Conservation (phyloP, 1,284 basidiomycete species). For the Fomes fomentarius region DNA sequence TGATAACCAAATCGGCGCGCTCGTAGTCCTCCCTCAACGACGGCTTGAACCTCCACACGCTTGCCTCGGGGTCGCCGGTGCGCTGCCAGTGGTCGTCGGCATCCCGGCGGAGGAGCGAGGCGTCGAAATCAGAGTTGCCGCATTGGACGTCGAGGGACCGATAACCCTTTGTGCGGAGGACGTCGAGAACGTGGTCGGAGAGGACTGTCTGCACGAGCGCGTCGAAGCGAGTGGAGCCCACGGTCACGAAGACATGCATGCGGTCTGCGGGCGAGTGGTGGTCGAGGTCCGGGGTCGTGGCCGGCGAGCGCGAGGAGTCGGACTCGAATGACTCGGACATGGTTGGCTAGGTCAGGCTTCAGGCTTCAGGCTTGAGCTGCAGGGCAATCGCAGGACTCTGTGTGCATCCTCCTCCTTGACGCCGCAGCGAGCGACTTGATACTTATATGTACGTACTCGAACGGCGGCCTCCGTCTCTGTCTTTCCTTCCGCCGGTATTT, state of each 20-base stretch:
- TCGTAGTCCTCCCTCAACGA: constrained; percentile 69
- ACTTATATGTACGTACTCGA: no score
- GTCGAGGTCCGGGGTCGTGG: constrained; percentile 13
- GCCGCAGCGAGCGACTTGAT: background rate
- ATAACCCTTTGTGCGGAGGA: constrained; percentile 60
- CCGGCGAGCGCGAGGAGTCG: no score
- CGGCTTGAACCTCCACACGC: constrained; percentile 74
- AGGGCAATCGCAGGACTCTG: no score
- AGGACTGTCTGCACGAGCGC: constrained; percentile 69
- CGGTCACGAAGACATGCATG: constrained; percentile 81
- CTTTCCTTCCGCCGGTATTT: constrained; percentile 5
- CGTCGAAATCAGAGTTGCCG: constrained; percentile 50
- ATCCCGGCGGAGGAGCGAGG: constrained; percentile 20
- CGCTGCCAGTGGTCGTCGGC: constrained; percentile 32
- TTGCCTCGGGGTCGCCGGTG: constrained; percentile 52
- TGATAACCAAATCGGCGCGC: constrained; percentile 79
- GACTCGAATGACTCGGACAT: constrained; percentile 18
- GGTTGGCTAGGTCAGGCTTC: background rate
- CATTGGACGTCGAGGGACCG: constrained; percentile 71
- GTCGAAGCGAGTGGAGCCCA: constrained; percentile 91
- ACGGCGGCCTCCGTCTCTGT: background rate
- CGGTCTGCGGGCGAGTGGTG: constrained; percentile 8
- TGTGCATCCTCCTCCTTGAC: constrained; percentile 7
- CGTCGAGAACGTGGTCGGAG: constrained; percentile 55
- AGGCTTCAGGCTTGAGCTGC: background rate